Base-by-base conservation (phyloP, 2,329 filamentous ascomycete species). In the Aspergillus fijiensis region DNA sequence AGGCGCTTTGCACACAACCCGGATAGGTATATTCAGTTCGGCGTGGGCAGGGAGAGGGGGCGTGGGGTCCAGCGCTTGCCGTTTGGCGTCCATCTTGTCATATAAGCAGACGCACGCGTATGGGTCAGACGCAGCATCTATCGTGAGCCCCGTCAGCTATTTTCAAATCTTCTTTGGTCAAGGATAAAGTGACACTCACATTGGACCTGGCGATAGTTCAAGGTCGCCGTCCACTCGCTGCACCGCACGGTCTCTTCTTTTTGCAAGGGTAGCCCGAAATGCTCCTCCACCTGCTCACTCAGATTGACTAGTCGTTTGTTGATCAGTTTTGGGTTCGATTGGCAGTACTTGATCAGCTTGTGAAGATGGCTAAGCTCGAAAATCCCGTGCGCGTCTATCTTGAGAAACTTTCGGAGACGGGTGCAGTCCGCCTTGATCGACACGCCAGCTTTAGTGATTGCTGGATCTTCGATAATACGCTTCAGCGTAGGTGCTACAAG, bases 311-410 rank as follows among this genome's bases (percentile, higher is more conserved):
- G 76, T 54, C 73, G 81, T 69, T 86, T 90, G 73, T 91, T 89
- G 70, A 94, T 85, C 16, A 82, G 72, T 2, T 80, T 72, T 4
- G 79, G 82, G 42, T 85, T 77, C 5, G 79, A 77, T 57, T 79
- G 75, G 0, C 84, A 86, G 70, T 86, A 88, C 62, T 87, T 92
- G 63, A 96, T 84, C 11, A 96, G 78, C 65, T 86, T 90, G 75
- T 93, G 89, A 25, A 96, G 77, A 70, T 96, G 89, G 72, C 90
- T 94, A 7, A 96, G 81, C 76, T 97, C 93, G 62, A 96, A 85
- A 4, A 91, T 78, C 0, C 90, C 90, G 53, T 80, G 82, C 1
- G 87, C 80, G 0, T 89, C 72, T 27, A 96, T 81, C 0, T 77
- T 79, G 3, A 96, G 81, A 63, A 80, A 85, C n/a, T 84, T 89